Percentiles rank a stretch among this genome's conserved stretches.
Conservation (phyloP, 257 asterid genomes). For the Gentiana dahurica region DNA sequence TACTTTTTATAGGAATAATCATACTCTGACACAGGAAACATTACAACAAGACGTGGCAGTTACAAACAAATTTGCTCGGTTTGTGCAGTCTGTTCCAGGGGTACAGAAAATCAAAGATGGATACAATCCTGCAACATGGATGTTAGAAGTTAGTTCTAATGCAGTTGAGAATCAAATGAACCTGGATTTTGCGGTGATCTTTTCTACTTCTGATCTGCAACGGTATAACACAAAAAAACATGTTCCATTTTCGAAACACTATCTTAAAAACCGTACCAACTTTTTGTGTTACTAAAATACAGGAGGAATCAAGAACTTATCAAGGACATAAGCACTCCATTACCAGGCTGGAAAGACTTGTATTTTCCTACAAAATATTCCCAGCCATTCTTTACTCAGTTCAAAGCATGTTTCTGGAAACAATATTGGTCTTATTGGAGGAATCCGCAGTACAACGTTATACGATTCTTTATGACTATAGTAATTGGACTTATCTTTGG, state of each 20-base stretch:
- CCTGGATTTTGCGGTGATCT: constrained; percentile 39
- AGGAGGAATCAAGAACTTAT: constrained; percentile 46
- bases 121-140: constrained; percentile 68
- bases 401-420: constrained; percentile 54
- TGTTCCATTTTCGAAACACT: neutral
- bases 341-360: constrained; percentile 33
- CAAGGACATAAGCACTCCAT: constrained; percentile 33
- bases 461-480: constrained; percentile 50
- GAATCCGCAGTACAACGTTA: constrained; percentile 60
- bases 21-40: too few relatives aligned
- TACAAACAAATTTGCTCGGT: neutral
- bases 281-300: constrained; percentile 6
- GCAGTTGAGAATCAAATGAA: constrained; percentile 41
- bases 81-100: constrained; percentile 36
- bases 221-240: constrained; percentile 19
- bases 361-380: constrained; percentile 57
- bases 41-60: neutral
- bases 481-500: constrained; percentile 56
- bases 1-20: too few relatives aligned
- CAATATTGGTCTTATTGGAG: constrained; percentile 68
- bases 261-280: neutral
- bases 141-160: constrained; percentile 47
- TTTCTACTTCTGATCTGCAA: constrained; percentile 38
- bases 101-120: constrained; percentile 43
- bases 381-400: constrained; percentile 41